Conservation (phyloP, 1,284 basidiomycete genomes). For the Microbotryomycetes sp. region DNA sequence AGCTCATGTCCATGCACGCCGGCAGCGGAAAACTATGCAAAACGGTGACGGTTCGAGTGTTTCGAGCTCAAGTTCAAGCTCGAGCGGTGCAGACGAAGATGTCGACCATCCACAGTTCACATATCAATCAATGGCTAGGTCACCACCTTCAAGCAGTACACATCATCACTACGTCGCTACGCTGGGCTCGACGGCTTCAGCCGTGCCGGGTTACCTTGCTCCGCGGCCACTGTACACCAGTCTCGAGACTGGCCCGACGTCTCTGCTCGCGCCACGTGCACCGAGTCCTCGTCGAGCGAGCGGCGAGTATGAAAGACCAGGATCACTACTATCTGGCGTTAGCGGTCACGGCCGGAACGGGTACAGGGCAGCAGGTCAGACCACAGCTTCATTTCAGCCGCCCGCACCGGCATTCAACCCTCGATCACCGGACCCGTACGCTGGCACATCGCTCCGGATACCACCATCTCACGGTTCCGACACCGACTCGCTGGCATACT, state of each 20-base stretch:
- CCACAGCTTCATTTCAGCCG: constrained; percentile 29
- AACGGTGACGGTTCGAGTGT: constrained; percentile 9
- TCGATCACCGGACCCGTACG: not conserved
- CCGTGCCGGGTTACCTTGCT: constrained; percentile 24
- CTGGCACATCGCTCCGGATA: constrained; percentile 1
- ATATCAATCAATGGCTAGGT: constrained; percentile 29
- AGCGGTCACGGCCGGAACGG: not conserved
- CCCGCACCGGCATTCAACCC: constrained; percentile 22
- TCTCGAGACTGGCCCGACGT: constrained; percentile 3
- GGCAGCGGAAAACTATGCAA: not conserved
- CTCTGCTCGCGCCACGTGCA: constrained; percentile 17
- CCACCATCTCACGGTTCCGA: constrained; percentile 6
- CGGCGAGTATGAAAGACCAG: constrained; percentile 10
- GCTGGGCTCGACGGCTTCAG: constrained; percentile 17
- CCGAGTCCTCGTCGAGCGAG: constrained; percentile 15
- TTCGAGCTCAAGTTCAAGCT: constrained; percentile 2
- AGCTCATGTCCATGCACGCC: constrained; percentile 10
- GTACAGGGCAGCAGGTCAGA: not conserved
- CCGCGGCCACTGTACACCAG: constrained; percentile 1
- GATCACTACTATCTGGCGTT: not conserved
- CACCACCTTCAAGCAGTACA: constrained; percentile 6
- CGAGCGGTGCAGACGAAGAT: constrained; percentile 1
- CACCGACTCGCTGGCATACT: constrained; percentile 15
- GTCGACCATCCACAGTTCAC: constrained; percentile 27
- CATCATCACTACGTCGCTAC: constrained; percentile 11